These are phyloP conservation scores for Calonectria honghensis DNA, from an alignment of 2,329 filamentous ascomycete genomes.

Conservation along the genomic window DNA sequence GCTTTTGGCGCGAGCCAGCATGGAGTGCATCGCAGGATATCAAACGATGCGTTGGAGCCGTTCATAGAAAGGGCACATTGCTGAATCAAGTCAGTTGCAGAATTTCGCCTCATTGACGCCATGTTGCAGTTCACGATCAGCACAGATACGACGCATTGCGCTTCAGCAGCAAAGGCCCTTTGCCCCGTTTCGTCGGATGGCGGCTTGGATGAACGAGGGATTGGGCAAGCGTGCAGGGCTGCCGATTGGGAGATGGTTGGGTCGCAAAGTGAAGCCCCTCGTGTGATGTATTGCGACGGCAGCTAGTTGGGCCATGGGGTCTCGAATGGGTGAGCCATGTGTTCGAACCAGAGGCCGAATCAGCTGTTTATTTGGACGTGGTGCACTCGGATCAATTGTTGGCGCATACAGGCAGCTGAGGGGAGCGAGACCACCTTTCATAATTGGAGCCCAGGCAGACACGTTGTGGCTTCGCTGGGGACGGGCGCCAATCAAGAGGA, in stretches of 20 bases:
- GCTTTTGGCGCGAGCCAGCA: neutral
- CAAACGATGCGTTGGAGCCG: neutral
- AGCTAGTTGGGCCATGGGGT: neutral
- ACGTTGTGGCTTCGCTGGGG: neutral
- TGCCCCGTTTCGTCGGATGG: neutral
- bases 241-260: slow-evolving; percentile 1
- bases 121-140: neutral
- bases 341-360: slow-evolving; percentile 2
- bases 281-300: neutral
- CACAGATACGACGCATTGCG: neutral
- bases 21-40: neutral
- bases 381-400: neutral
- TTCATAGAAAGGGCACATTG: neutral
- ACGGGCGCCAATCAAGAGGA: neutral
- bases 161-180: neutral
- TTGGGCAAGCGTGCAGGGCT: neutral
- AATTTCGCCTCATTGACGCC: neutral
- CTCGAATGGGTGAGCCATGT: neutral
- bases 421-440: neutral
- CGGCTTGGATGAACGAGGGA: neutral
- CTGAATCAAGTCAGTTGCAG: neutral
- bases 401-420: neutral
- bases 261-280: neutral
- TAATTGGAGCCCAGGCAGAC: neutral
- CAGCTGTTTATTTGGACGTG: neutral